phyloP scores from a whole-genome alignment of 805 yeast species.

The Starmerella lactis-condensi region DNA sequence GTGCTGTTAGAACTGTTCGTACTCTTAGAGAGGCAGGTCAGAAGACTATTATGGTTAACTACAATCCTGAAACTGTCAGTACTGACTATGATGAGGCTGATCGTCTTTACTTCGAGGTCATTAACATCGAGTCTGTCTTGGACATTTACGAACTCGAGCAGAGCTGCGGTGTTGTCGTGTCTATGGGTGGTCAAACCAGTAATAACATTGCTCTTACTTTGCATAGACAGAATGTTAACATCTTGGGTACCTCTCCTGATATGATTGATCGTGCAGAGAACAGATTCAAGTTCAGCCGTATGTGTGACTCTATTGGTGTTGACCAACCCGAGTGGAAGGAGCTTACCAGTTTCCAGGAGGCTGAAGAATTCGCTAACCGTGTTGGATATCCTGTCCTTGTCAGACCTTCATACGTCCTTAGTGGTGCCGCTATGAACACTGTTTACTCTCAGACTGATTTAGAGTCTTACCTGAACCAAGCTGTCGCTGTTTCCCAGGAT shows the following conservation, averaged over 20 bases:
- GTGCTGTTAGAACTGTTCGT: slow-evolving; percentile 94
- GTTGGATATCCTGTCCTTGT: slow-evolving; percentile 90
- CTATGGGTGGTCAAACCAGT: slow-evolving; percentile 98
- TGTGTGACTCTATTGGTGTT: slow-evolving; percentile 88
- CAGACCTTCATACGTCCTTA: slow-evolving; percentile 90
- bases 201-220: slow-evolving; percentile 86
- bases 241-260: slow-evolving; percentile 92
- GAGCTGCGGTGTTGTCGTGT: slow-evolving; percentile 77
- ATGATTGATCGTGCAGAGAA: slow-evolving; percentile 98
- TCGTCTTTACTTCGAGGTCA: slow-evolving; percentile 86
- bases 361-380: slow-evolving; percentile 75
- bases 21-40: slow-evolving; percentile 70
- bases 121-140: slow-evolving; percentile 79
- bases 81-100: slow-evolving; percentile 98
- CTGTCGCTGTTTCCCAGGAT: slow-evolving; percentile 93
- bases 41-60: slow-evolving; percentile 92
- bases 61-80: slow-evolving; percentile 97
- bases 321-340: slow-evolving; percentile 99
- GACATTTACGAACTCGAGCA: slow-evolving; percentile 88
- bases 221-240: slow-evolving; percentile 86
- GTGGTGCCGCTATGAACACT: slow-evolving; percentile 99
- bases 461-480: slow-evolving; percentile 73
- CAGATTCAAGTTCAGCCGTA: slow-evolving; percentile 91
- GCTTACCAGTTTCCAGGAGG: slow-evolving; percentile 78
- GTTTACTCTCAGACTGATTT: slow-evolving; percentile 79